phyloP scores from a whole-genome alignment of 1,139 yeast species.

The Geotrichum bryndzae region DNA sequence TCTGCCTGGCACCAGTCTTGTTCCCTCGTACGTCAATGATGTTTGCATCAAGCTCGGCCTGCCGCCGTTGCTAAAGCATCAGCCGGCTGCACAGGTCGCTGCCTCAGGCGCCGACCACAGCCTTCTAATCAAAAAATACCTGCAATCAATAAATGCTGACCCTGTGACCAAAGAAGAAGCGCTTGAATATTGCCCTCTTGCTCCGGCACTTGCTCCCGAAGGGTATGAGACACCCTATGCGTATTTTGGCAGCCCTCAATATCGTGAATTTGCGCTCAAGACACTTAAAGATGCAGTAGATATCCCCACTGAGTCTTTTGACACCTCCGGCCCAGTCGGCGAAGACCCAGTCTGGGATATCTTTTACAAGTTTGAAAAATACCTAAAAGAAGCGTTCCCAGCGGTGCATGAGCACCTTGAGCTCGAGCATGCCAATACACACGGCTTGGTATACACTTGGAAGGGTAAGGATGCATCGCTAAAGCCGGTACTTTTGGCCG shows the following conservation, averaged over 20 bases:
- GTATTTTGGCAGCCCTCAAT: slow-evolving; percentile 11
- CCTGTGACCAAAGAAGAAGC: not conserved
- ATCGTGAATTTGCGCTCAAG: slow-evolving; percentile 6
- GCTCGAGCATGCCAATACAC: slow-evolving; percentile 54
- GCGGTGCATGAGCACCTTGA: slow-evolving; percentile 44
- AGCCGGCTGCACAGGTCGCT: not conserved
- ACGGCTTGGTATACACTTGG: slow-evolving; percentile 65
- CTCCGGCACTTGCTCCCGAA: not conserved
- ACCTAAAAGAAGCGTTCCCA: slow-evolving; percentile 55
- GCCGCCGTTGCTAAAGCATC: not conserved
- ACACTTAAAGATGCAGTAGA: slow-evolving; percentile 44
- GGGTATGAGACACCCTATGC: not conserved
- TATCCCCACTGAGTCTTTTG: slow-evolving; percentile 59
- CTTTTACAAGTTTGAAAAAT: slow-evolving; percentile 51
- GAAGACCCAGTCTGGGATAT: slow-evolving; percentile 37
- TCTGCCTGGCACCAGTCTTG: not conserved
- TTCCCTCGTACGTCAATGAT: not conserved
- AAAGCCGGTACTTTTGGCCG: slow-evolving; percentile 63
- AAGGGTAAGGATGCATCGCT: slow-evolving; percentile 48
- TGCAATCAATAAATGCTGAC: not conserved
- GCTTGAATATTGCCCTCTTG: not conserved
- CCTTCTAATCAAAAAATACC: not conserved
- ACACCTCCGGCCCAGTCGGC: slow-evolving; percentile 42
- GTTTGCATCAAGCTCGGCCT: not conserved
- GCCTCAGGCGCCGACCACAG: not conserved